Evolutionary conservation across 208 protist species (phyloP).

Genomic region (Trypanosoma avium): DNA sequence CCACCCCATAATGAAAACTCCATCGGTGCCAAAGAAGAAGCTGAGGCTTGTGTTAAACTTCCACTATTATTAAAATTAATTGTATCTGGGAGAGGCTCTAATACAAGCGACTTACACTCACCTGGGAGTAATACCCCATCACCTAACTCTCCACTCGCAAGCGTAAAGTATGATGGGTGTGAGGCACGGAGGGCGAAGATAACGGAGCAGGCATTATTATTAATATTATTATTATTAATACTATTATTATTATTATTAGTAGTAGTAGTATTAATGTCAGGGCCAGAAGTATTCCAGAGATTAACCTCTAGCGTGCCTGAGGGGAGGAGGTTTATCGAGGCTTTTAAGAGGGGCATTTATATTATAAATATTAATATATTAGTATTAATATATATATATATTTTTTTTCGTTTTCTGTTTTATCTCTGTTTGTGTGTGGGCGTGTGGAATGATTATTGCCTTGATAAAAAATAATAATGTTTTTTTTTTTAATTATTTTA

Average conservation of each 20-base stretch:
- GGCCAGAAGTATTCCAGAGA: neutral
- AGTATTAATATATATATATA: conserved; percentile 23
- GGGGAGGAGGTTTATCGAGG: neutral
- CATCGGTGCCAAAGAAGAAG: too few species aligned
- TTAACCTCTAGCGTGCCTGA: conserved; percentile 3
- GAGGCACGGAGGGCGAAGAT: conserved; percentile 71
- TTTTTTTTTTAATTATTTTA: too few species aligned
- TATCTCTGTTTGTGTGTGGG: neutral
- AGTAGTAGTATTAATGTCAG: too few species aligned
- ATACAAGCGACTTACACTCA: conserved; percentile 29
- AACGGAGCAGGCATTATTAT: conserved; percentile 23
- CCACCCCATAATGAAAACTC: too few species aligned
- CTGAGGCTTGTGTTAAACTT: too few species aligned
- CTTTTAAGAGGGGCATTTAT: conserved; percentile 1
- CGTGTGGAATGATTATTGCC: neutral
- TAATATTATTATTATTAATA: too few species aligned
- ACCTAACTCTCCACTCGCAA: conserved; percentile 35
- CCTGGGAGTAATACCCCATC: conserved; percentile 56
- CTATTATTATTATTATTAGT: too few species aligned
- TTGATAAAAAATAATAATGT: neutral
- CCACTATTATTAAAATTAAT: neutral
- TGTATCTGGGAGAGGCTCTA: conserved; percentile 23
- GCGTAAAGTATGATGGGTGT: conserved; percentile 51
- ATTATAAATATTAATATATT: too few species aligned
- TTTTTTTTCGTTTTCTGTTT: neutral